phyloP scores from a whole-genome alignment of 441 rosid species.

The Omphalea diandra region DNA sequence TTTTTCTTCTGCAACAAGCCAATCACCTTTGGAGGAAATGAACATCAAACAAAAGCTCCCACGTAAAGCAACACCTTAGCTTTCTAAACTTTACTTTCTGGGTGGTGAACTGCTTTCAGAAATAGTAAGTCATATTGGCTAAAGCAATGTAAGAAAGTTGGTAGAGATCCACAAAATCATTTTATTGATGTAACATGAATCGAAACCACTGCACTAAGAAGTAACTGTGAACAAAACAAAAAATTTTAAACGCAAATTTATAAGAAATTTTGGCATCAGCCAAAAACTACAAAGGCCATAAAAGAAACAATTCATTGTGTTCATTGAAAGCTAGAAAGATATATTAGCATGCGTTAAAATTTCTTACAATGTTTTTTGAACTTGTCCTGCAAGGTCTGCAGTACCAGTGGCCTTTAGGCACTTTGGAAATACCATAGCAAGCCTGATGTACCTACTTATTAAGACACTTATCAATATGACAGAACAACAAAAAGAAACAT shows the following conservation, averaged over 20 bases:
- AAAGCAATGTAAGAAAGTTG: background rate
- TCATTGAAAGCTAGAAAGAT: background rate
- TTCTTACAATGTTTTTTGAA: constrained; percentile 44
- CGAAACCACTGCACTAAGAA: background rate
- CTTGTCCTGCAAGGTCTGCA: constrained; percentile 50
- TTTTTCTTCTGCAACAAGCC: background rate
- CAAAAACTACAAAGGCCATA: background rate
- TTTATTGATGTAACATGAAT: background rate
- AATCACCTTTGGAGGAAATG: background rate
- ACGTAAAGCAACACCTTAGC: background rate
- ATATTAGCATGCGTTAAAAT: too few species aligned
- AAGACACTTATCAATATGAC: background rate
- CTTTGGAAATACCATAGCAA: constrained; percentile 51
- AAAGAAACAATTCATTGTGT: constrained; percentile 3
- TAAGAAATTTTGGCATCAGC: background rate
- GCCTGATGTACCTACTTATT: constrained; percentile 54
- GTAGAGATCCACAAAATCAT: background rate
- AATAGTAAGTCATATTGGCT: background rate
- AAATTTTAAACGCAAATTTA: background rate
- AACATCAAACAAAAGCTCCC: background rate
- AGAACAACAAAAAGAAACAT: background rate
- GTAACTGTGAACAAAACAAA: background rate
- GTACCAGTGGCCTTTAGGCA: constrained; percentile 48
- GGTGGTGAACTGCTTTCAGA: background rate
- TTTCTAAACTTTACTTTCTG: constrained; percentile 5